Evolutionary conservation across 208 protist genomes (phyloP).

Genomic region (Leishmania tarentolae): DNA sequence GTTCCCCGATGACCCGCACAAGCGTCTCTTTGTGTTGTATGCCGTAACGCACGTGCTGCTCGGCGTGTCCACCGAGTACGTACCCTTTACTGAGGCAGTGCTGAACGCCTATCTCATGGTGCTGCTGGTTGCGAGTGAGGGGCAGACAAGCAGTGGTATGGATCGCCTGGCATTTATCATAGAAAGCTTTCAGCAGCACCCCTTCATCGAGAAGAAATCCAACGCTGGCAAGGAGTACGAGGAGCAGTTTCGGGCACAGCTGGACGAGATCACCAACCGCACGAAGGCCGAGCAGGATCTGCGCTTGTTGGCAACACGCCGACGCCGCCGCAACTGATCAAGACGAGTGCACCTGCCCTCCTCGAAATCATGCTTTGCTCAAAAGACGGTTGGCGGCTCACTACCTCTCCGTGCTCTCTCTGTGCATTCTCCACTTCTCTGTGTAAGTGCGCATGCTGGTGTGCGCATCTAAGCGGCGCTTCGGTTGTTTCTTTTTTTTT

Average conservation of each 20-base stretch:
- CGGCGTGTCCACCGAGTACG: slow-evolving; percentile 44
- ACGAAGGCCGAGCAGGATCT: slow-evolving; percentile 81
- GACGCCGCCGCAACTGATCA: slow-evolving; percentile 33
- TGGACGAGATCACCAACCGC: slow-evolving; percentile 65
- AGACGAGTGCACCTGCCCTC: not conserved
- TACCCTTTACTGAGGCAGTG: slow-evolving; percentile 53
- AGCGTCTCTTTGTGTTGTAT: slow-evolving; percentile 80
- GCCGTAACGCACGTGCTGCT: slow-evolving; percentile 76
- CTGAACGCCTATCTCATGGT: slow-evolving; percentile 85
- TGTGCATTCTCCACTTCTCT: slow-evolving; percentile 1
- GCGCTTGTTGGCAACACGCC: slow-evolving; percentile 44
- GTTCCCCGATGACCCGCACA: slow-evolving; percentile 82
- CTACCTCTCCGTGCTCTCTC: slow-evolving; percentile 6
- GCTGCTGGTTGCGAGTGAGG: slow-evolving; percentile 65
- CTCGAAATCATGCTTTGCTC: not conserved
- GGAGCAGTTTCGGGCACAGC: slow-evolving; percentile 59
- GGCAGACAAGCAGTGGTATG: slow-evolving; percentile 68
- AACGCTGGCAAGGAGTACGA: slow-evolving; percentile 53
- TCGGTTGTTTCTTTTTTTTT: not conserved
- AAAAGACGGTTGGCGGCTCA: not conserved
- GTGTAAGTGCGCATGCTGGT: slow-evolving; percentile 1
- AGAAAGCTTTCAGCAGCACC: slow-evolving; percentile 65
- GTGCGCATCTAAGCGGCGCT: not conserved
- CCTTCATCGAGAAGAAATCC: slow-evolving; percentile 63
- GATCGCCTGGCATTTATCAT: slow-evolving; percentile 74